These are phyloP conservation scores for Colletotrichum somersetense DNA, from an alignment of 2,329 filamentous ascomycete genomes.

Conservation along the genomic window DNA sequence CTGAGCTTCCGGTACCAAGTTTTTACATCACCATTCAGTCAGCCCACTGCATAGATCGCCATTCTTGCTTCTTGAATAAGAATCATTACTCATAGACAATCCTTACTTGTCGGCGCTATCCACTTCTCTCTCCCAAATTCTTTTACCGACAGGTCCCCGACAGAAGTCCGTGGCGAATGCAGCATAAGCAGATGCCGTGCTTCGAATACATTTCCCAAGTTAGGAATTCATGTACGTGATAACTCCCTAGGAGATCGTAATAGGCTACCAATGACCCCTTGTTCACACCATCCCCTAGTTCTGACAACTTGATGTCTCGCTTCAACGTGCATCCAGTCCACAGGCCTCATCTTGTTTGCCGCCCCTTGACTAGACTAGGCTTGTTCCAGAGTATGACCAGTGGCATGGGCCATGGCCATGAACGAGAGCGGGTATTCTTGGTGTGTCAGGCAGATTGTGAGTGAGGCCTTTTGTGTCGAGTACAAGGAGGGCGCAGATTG, in stretches of 20 bases:
- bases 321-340: not conserved
- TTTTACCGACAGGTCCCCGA: constrained; percentile 41
- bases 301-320: constrained; percentile 1
- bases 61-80: constrained; percentile 18
- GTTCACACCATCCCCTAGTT: constrained; percentile 6
- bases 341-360: not conserved
- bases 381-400: constrained; percentile 21
- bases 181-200: constrained; percentile 4
- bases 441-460: constrained; percentile 21
- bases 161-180: constrained; percentile 14
- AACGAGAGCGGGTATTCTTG: not conserved
- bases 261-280: constrained; percentile 17
- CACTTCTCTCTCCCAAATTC: not conserved
- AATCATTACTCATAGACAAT: constrained; percentile 4
- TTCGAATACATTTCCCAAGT: constrained; percentile 14
- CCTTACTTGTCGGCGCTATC: not conserved
- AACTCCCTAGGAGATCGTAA: not conserved
- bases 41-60: constrained; percentile 33
- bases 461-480: not conserved
- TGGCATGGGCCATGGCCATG: constrained; percentile 8
- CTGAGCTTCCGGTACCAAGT: constrained; percentile 30
- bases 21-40: constrained; percentile 26
- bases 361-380: not conserved
- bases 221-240: constrained; percentile 26
- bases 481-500: not conserved